Evolutionary conservation across 352 stramenopile genomes (phyloP), one percentile per base, ranked within the genome.

Genomic region (Phytophthora vignae): DNA sequence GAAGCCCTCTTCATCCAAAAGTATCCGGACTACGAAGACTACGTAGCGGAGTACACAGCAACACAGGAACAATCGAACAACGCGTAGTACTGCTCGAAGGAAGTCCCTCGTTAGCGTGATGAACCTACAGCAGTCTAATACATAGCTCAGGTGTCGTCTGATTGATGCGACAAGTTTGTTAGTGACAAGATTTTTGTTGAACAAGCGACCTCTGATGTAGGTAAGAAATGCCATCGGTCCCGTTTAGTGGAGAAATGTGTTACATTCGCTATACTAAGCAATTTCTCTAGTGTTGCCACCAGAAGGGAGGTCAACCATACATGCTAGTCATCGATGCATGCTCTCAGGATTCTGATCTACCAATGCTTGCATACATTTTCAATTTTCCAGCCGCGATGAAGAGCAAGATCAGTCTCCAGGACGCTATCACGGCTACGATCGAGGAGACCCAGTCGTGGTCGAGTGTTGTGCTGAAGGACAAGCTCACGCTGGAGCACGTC

Each of bases 381-480:
- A 53, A 29, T 27, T 27, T 53, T 53, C 10, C 46, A 27, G 9
- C 14, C 46, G 27, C 14, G 19, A 53, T 53, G 46, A 53, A 53
- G 12, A 53, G 46, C 46, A 53, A 53, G 46, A 15, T 17, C n/a
- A 53, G 46, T 53, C 46, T 53, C 19, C 46, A 53, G 15, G 57
- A n/a, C 9, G 52, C 55, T 14, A 66, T 27, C 4, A 70, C 53
- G 2, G 64, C 36, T 31, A 74, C 58, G 17, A 55, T 71, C 8
- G 70, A 73, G 33, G 72, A 88, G 40, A 78, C 73, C 29, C 83
- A 88, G 56, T 57, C 71, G 10, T 91, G 81, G 83, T 79, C 65
- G 14, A 85, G 79, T 65, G 57, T 78, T 31, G 74, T 86, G 58
- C 60, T 79, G 25, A 74, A 69, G 12, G 79, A 88, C 58, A 74